These are phyloP conservation scores for Populus euphratica DNA, from an alignment of 345 rosid species.

Conservation along the genomic window DNA sequence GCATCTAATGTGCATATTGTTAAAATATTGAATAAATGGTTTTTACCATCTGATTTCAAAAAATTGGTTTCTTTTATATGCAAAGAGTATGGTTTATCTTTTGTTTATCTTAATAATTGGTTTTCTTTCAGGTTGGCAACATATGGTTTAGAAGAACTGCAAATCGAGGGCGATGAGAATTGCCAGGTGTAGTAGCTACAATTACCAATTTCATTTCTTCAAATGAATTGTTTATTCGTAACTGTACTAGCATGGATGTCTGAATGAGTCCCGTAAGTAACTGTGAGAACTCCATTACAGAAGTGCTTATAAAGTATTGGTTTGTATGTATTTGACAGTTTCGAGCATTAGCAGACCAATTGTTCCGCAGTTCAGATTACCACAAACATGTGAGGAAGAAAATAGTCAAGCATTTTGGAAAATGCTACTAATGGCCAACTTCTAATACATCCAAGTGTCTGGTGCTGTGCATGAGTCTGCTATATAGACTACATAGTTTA, in stretches of 20 bases:
- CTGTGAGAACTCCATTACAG: neutral
- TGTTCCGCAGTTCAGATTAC: conserved; percentile 72
- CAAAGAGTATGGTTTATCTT: neutral
- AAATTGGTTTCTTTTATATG: neutral
- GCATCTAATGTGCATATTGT: neutral
- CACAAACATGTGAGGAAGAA: conserved; percentile 80
- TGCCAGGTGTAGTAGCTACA: conserved; percentile 59
- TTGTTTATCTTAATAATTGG: conserved; percentile 9
- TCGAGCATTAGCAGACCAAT: conserved; percentile 93
- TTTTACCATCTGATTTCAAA: conserved; percentile 1
- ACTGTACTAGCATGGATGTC: neutral
- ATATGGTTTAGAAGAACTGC: conserved; percentile 81
- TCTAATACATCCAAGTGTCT: neutral
- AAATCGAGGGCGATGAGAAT: conserved; percentile 93
- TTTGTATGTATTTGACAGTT: conserved; percentile 43
- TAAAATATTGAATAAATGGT: neutral
- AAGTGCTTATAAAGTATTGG: neutral
- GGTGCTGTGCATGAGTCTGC: neutral
- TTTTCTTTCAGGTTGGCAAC: conserved; percentile 57
- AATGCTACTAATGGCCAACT: neutral
- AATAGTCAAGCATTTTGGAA: conserved; percentile 46
- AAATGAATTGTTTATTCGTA: neutral
- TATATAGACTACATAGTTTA: neutral
- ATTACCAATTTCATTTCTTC: neutral
- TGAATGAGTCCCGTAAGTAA: neutral